A percentile compares a stretch with the other conserved stretches of the same genome.
Conservation (phyloP, 164 flowering plant genomes). For the Berberis thunbergii region DNA sequence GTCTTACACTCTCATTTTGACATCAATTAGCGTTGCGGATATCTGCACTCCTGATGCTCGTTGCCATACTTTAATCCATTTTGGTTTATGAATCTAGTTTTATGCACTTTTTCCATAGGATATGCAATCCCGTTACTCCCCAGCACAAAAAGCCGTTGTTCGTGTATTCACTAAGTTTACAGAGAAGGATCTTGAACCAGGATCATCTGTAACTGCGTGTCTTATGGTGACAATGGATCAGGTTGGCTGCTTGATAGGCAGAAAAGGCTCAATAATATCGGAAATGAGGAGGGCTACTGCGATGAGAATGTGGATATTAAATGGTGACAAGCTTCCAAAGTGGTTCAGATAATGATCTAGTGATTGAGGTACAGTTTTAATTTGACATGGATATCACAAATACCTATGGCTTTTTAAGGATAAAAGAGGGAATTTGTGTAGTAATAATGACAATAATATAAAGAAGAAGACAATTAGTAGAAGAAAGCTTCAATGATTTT, state of each 20-base stretch:
- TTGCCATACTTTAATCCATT: background rate
- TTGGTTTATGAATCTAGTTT: background rate
- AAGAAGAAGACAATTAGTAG: no score
- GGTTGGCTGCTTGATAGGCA: constrained; percentile 82
- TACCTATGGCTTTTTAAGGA: no score
- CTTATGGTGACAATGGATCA: constrained; percentile 55
- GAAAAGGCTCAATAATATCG: constrained; percentile 67
- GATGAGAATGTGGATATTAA: constrained; percentile 40
- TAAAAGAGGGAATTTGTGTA: no score
- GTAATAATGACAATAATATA: no score
- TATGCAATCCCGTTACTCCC: constrained; percentile 45
- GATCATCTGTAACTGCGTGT: constrained; percentile 38
- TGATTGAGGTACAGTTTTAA: constrained; percentile 58
- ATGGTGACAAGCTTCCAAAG: constrained; percentile 55
- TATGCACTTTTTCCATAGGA: constrained; percentile 25
- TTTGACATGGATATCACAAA: background rate
- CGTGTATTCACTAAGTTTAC: constrained; percentile 55
- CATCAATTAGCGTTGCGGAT: background rate
- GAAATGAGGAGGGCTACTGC: constrained; percentile 74
- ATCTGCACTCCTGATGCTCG: background rate
- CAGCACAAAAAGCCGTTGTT: constrained; percentile 69
- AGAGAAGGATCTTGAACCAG: constrained; percentile 46
- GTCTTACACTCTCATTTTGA: constrained; percentile 3
- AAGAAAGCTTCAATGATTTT: no score
- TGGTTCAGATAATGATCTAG: constrained; percentile 57